Evolutionary conservation across 1,284 basidiomycete genomes (phyloP).

Genomic region (Heliocybe sulcata): DNA sequence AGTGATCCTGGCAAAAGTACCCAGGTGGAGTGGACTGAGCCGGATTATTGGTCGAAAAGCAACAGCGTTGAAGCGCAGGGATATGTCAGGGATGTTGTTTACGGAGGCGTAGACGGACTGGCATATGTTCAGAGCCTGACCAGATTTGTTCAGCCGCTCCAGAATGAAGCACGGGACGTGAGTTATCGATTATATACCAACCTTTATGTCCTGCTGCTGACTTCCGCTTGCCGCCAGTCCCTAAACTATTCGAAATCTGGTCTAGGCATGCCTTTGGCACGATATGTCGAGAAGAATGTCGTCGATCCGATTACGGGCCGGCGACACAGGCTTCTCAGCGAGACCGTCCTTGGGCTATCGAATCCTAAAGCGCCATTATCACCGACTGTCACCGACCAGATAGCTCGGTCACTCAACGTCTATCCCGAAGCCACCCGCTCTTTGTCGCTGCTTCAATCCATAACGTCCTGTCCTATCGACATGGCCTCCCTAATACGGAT

Average conservation of each 20-base stretch:
- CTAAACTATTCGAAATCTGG: constrained; percentile 7
- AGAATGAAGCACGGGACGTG: constrained; percentile 8
- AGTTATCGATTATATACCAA: constrained; percentile 3
- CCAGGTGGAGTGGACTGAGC: constrained; percentile 4
- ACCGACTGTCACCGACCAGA: constrained; percentile 21
- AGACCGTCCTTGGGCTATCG: constrained; percentile 17
- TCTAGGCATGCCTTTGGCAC: constrained; percentile 40
- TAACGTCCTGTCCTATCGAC: constrained; percentile 48
- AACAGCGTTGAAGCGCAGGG: constrained; percentile 47
- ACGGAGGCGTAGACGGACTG: constrained; percentile 65
- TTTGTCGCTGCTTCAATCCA: constrained; percentile 33
- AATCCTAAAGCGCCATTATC: constrained; percentile 7
- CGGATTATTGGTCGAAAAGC: constrained; percentile 40
- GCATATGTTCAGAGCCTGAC: constrained; percentile 70
- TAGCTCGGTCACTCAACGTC: constrained; percentile 34
- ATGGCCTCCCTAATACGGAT: constrained; percentile 55
- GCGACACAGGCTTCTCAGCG: constrained; percentile 31
- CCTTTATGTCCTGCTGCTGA: not conserved
- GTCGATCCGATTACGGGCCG: constrained; percentile 59
- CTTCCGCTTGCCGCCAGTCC: not conserved
- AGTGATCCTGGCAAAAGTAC: constrained; percentile 5
- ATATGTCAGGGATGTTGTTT: constrained; percentile 62
- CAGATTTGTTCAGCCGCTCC: constrained; percentile 42
- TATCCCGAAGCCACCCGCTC: constrained; percentile 33
- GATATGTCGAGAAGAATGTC: constrained; percentile 50